Evolutionary conservation across 108 stramenopile genomes (phyloP), one percentile per base, ranked within the genome.

Genomic region (Nitzschia sp.): DNA sequence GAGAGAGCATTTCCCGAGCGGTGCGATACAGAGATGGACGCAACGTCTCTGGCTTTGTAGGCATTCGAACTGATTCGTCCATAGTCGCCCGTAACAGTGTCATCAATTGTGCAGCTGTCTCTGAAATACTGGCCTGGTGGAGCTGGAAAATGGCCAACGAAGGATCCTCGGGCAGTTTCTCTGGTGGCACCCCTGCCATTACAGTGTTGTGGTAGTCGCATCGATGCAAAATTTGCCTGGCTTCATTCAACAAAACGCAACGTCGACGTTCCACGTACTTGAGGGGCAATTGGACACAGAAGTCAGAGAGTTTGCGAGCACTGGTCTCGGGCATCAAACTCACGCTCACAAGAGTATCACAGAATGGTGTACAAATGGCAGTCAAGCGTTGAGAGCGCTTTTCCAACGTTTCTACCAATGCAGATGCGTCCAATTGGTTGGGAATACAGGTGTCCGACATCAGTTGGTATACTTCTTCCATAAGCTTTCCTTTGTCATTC

Each of bases 161-260:
- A 67, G 62, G 29, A 73, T 76, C 63, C 51, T 72, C 34, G 61
- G 59, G 15, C 29, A 59, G 8, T 55, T 73, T 52, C 8, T 55
- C 29, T 22, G 63, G 53, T 14, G 75, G 74, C 19, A 78, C 76
- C 10, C 92, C 92, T 14, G 86, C 90, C 22, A 51, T 39, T 8
- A 75, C 62, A 9, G 88, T 87, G 71, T 91, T 91, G 78, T 94
- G 92, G 53, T 91, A 94, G 75, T 94, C 92, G 29, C 79, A 78
- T 39, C 77, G 70, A 11, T 83, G 58, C n/a, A 91, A 60, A n/a
- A 93, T 76, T 39, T 80, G 58, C 56, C 89, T 65, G 19, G 88
- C 92, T 21, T 73, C 51, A 48, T 78, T 73, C 50, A 94, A 77
- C 17, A 87, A 67, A 22, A 75, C 57, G 10, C 77, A 76, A 19